Percentiles rank a stretch among this genome's conserved stretches.
Evolutionary conservation across 2,329 filamentous ascomycete genomes (phyloP).

Genomic region (Scopulariopsis brevicaulis): DNA sequence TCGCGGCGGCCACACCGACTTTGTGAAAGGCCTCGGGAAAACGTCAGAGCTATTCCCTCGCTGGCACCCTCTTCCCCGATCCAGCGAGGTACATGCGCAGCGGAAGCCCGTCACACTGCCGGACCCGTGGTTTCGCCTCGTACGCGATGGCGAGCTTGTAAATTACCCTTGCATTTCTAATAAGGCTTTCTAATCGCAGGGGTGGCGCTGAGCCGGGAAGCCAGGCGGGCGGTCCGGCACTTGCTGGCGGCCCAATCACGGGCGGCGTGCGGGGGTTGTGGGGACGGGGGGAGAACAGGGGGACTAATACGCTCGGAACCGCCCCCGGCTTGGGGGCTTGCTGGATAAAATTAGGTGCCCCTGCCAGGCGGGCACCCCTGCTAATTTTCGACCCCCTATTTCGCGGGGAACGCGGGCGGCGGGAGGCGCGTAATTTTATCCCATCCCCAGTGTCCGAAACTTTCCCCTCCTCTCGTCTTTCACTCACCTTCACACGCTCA

Average conservation of each 20-base stretch:
- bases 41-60: not conserved
- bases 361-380: not conserved
- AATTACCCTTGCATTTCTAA: not conserved
- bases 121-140: not conserved
- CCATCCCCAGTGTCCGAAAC: not conserved
- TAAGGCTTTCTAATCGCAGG: not conserved
- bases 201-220: not conserved
- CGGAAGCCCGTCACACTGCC: not conserved
- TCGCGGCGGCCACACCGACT: conserved; percentile 1
- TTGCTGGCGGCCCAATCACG: not conserved
- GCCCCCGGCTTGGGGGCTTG: no score
- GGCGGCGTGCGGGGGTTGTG: not conserved
- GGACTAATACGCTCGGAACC: no score
- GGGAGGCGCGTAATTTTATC: not conserved
- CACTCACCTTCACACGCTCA: not conserved
- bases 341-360: not conserved
- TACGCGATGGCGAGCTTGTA: not conserved
- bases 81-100: conserved; percentile 3
- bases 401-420: not conserved
- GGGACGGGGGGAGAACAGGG: not conserved
- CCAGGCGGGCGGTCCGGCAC: not conserved
- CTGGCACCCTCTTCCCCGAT: conserved; percentile 7
- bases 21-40: not conserved
- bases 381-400: not conserved
- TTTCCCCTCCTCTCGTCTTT: not conserved